A percentile compares a stretch with the other conserved stretches of the same genome.
Evolutionary conservation across 2,329 filamentous ascomycete species (phyloP).

Genomic region (Ceratocystis papillata): DNA sequence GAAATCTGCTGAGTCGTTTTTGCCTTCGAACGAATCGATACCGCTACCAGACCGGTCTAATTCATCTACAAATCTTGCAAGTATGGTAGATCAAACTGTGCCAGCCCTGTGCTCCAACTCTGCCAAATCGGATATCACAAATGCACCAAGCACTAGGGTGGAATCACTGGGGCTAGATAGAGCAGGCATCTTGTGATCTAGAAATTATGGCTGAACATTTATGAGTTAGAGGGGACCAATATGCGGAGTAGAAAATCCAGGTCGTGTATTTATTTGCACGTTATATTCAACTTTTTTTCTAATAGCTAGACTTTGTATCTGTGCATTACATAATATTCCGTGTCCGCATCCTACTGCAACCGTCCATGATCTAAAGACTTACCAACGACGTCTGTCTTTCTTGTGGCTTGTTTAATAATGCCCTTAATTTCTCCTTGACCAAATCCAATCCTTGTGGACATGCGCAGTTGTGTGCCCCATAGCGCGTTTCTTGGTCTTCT

Average conservation of each 20-base stretch:
- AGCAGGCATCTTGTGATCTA: background rate
- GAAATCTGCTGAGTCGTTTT: background rate
- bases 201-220: too few relatives aligned
- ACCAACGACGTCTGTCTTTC: background rate
- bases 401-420: background rate
- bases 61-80: background rate
- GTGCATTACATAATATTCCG: background rate
- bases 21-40: constrained; percentile 8
- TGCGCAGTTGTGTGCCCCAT: background rate
- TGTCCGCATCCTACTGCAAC: background rate
- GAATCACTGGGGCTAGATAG: background rate
- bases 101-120: background rate
- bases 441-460: background rate
- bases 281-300: background rate
- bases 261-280: background rate
- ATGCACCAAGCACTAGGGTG: background rate
- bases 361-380: background rate
- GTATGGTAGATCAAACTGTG: background rate
- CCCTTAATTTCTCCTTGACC: background rate
- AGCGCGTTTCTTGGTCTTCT: background rate
- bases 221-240: background rate
- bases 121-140: background rate
- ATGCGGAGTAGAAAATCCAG: background rate
- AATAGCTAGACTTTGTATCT: background rate
- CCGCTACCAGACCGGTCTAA: constrained; percentile 4